Evolutionary conservation across 129 eudicot species (phyloP).

Genomic region (Logfia minima): DNA sequence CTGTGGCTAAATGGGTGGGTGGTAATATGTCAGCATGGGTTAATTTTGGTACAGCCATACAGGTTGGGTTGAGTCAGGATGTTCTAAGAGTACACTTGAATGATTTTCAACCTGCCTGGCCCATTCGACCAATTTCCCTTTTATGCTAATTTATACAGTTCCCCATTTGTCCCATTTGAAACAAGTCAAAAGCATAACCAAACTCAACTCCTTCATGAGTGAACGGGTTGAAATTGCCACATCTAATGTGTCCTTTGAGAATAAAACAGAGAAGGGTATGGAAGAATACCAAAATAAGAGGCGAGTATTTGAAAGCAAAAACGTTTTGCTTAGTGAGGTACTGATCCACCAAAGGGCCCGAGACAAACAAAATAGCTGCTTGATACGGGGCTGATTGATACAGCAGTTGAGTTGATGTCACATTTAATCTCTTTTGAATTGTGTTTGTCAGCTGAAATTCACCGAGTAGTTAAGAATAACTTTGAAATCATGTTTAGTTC

Average conservation of each 20-base stretch:
- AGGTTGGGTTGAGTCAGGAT: background rate
- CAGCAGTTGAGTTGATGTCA: conserved; percentile 89
- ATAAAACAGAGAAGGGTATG: background rate
- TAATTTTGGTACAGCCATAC: background rate
- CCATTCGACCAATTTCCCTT: background rate
- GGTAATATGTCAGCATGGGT: background rate
- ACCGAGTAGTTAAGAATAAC: conserved; percentile 27
- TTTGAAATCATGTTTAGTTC: background rate
- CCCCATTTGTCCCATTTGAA: background rate
- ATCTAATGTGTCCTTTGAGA: background rate
- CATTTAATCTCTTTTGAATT: conserved; percentile 86
- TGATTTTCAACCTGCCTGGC: background rate
- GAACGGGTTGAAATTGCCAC: background rate
- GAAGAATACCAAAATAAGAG: conserved; percentile 64
- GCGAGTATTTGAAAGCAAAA: conserved; percentile 79
- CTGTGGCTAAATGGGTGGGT: background rate
- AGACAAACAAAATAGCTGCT: conserved; percentile 81
- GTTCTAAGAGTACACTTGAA: background rate
- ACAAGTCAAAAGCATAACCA: background rate
- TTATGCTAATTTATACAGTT: background rate
- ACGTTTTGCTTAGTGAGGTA: conserved; percentile 79
- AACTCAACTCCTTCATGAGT: background rate
- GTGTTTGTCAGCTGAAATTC: conserved; percentile 85
- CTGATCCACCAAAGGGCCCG: conserved; percentile 88
- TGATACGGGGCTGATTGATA: conserved; percentile 98